phyloP scores from a whole-genome alignment of 73 alveolate genomes.

The Tetrahymena thermophila region DNA sequence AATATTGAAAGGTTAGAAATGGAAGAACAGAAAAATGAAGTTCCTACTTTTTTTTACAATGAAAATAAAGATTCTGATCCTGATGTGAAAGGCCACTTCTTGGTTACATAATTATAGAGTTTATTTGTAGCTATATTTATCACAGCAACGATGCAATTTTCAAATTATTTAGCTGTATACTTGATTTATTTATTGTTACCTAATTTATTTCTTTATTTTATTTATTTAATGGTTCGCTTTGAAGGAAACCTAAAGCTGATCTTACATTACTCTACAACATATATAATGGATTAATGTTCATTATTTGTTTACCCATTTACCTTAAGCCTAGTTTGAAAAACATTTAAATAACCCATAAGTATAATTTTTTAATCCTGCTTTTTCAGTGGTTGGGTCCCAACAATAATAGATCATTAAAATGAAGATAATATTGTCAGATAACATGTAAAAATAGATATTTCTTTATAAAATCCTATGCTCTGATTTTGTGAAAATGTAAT shows the following conservation, averaged over 20 bases:
- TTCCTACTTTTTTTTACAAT: background rate
- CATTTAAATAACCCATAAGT: too few species aligned
- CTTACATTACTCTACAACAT: background rate
- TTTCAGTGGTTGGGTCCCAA: too few species aligned
- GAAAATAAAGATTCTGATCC: background rate
- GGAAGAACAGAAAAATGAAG: background rate
- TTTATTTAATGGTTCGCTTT: background rate
- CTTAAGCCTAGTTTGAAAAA: too few species aligned
- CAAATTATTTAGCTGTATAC: background rate
- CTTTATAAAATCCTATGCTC: too few species aligned
- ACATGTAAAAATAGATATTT: too few species aligned
- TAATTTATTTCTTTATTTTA: background rate
- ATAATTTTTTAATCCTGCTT: too few species aligned
- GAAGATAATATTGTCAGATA: too few species aligned
- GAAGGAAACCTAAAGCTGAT: background rate
- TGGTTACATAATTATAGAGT: background rate
- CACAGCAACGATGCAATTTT: background rate
- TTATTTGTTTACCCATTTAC: background rate
- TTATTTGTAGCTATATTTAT: background rate
- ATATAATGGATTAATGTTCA: background rate
- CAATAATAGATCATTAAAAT: too few species aligned
- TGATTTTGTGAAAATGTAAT: too few species aligned
- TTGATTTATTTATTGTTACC: background rate
- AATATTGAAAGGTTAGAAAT: too few species aligned
- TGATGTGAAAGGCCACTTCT: background rate